Base-by-base conservation (phyloP, 805 yeast species). In the Saturnispora quitensis region DNA sequence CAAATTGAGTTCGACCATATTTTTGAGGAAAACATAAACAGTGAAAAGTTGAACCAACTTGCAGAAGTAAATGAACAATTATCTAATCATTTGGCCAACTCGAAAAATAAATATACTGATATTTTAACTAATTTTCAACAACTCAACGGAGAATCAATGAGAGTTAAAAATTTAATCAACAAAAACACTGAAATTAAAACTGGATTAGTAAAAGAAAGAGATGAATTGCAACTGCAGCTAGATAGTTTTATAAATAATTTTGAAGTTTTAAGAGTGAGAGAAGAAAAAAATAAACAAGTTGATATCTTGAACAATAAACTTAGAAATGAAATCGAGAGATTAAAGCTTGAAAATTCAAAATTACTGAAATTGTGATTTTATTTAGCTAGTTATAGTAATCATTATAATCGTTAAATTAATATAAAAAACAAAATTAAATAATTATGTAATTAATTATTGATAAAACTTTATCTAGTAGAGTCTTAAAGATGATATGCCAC, bases 51-150 rank as follows among this genome's bases (percentile, higher is more conserved):
- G 12, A 17, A 33, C 8, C 43, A 42, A 6, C 20, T 42, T 17
- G 12, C 10, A 18, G 45, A 47, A 9, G 40, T 22, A 13, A 38
- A 47, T 18, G 20, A n/a, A 31, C 45, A 47, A 31, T 40, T 47
- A 24, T 25, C 15, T n/a, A 17, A 13, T 7, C 43, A 44, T 28
- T 50, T 50, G 20, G 27, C 17, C n/a, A 22, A 44, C n/a, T 28
- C 45, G 51, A 59, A 50, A 10, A 27, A 31, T 4, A 55, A 52
- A 44, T 66, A 66, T 48, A 59, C 56, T 7, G 65, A 67, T 24
- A 53, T 66, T 27, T 54, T 63, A 22, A 59, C 58, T 42, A 66
- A 64, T 52, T 65, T 64, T 53, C 62, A 64, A 47, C 69, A 66
- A 50, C 47, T 65, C 47, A 66, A 64, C 49, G 69, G 62, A 45